Evolutionary conservation across 73 alveolate genomes (phyloP).

Genomic region (Paramecium octaurelia): DNA sequence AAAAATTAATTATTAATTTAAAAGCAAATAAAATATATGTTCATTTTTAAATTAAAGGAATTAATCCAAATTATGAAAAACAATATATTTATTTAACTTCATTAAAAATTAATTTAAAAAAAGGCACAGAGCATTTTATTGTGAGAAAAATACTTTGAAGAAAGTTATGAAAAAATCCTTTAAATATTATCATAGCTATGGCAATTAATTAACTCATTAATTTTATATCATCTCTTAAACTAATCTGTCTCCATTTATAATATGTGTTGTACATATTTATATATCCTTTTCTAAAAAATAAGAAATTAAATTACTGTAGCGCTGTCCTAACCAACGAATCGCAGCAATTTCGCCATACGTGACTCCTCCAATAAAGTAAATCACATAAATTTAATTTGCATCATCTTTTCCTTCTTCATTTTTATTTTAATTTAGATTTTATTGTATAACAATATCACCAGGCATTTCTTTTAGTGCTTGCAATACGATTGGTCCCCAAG

Average conservation of each 20-base stretch:
- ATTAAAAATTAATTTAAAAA: too few species aligned
- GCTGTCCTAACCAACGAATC: neutral
- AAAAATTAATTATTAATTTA: neutral
- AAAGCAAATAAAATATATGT: neutral
- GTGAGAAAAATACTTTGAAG: neutral
- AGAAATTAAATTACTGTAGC: neutral
- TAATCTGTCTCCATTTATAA: neutral
- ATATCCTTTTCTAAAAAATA: neutral
- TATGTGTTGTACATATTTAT: neutral
- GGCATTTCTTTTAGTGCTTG: conserved; percentile 46
- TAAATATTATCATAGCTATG: neutral
- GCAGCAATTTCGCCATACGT: conserved; percentile 81
- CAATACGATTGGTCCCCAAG: neutral
- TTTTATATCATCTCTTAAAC: neutral
- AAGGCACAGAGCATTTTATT: too few species aligned
- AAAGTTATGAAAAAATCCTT: too few species aligned
- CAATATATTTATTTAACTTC: too few species aligned
- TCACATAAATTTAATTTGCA: conserved; percentile 41
- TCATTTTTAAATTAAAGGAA: neutral
- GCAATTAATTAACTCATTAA: neutral
- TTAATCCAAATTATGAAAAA: neutral
- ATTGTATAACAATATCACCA: conserved; percentile 33
- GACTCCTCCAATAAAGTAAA: conserved; percentile 79
- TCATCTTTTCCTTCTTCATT: neutral
- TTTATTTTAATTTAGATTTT: neutral